Evolutionary conservation across 1,284 basidiomycete genomes (phyloP).

Genomic region (Pyrrhoderma lamaoense): DNA sequence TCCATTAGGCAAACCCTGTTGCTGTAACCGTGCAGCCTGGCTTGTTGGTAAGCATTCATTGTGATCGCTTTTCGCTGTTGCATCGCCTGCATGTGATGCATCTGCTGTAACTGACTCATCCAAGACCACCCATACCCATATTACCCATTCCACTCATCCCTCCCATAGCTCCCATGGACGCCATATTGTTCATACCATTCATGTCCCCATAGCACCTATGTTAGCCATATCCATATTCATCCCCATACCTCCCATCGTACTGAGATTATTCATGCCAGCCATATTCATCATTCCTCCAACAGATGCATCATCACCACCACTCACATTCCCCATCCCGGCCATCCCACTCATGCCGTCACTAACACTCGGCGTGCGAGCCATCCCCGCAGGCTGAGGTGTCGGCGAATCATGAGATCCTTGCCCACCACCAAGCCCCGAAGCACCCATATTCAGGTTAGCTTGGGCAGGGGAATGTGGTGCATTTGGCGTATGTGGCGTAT

Average conservation of each 20-base stretch:
- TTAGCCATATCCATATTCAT: neutral
- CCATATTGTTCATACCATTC: slow-evolving; percentile 9
- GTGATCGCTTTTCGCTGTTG: slow-evolving; percentile 15
- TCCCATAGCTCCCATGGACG: slow-evolving; percentile 6
- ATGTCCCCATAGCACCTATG: slow-evolving; percentile 14
- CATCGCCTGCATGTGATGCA: slow-evolving; percentile 17
- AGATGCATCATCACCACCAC: neutral
- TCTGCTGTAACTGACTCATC: slow-evolving; percentile 18
- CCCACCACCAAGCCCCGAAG: neutral
- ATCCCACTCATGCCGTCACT: neutral
- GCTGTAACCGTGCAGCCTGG: slow-evolving; percentile 15
- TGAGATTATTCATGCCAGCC: neutral
- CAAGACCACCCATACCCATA: slow-evolving; percentile 17
- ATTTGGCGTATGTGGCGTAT: slow-evolving; percentile 6
- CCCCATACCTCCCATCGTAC: slow-evolving; percentile 5
- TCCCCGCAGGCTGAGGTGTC: neutral
- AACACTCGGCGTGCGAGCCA: slow-evolving; percentile 6
- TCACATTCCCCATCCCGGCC: neutral
- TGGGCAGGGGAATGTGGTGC: neutral
- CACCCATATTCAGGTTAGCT: neutral
- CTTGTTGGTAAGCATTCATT: slow-evolving; percentile 6
- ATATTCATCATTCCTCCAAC: neutral
- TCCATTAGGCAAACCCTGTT: slow-evolving; percentile 21
- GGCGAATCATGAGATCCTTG: slow-evolving; percentile 2
- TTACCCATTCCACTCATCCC: slow-evolving; percentile 8